Evolutionary conservation across 176 grass and related monocot genomes (phyloP), one percentile per base, ranked within the genome.

Genomic region (Aegilops umbellulata): DNA sequence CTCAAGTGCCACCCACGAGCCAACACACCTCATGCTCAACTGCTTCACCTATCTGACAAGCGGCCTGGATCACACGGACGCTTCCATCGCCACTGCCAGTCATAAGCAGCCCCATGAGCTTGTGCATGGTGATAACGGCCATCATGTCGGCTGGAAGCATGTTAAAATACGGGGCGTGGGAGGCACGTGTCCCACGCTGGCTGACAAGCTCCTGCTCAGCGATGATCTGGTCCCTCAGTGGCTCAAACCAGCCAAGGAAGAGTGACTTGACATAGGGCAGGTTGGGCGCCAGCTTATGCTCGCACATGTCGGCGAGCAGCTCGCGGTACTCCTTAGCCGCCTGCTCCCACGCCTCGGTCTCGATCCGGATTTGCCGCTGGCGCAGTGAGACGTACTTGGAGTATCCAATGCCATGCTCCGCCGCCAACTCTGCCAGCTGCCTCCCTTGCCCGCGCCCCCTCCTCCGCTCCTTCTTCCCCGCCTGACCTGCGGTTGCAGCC

Each of bases 71-170:
- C 27, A 98, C 92, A 10, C 90, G 92, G 13, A 94, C 90, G 5
- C 88, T 92, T 17, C 91, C 93, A 24, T 98, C 92, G 6, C 84
- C 76, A 20, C 32, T 80, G 17, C 97, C 92, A 0, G 74, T 92
- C 96, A 98, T 98, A 36, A 98, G 89, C 57, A 98, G 86, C 13
- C 96, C 93, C 96, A 98, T 98, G 83, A 95, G 69, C 69, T 98
- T 95, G 87, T 98, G 96, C 96, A 98, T 98, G 32, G 96, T 95
- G 71, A 98, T 98, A 35, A 98, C 92, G 3, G 96, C 96, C 96
- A 98, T 98, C 96, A 92, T 98, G 25, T 98, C 96, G 0, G 96
- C 92, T 0, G 93, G 96, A 13, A 98, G 90, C 60, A 80, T 69
- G 84, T 80, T 82, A 42, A 98, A 94, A 39, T 71, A 91, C 0